Conservation (phyloP, 2,329 filamentous ascomycete species). For the Aspergillus sp. region DNA sequence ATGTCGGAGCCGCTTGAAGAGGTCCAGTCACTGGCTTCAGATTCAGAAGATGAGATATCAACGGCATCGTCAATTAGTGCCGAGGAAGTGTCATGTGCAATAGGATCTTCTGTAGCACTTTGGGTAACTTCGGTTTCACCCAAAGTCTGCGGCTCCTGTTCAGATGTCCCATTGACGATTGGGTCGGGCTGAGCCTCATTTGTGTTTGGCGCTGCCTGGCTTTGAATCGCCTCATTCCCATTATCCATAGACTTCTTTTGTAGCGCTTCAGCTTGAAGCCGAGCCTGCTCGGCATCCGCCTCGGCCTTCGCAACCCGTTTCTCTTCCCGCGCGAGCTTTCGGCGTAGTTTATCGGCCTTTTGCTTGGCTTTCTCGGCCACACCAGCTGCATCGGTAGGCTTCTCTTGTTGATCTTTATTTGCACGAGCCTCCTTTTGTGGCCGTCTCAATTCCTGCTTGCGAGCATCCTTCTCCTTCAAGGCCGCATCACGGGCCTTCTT, state of each 20-base stretch:
- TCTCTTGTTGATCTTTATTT: slow-evolving; percentile 19
- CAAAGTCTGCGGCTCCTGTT: no score
- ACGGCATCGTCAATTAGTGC: slow-evolving; percentile 2
- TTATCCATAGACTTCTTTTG: slow-evolving; percentile 18
- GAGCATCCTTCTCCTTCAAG: slow-evolving; percentile 36
- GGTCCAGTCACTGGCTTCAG: slow-evolving; percentile 31
- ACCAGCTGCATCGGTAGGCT: slow-evolving; percentile 22
- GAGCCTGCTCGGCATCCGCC: slow-evolving; percentile 36
- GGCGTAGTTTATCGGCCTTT: slow-evolving; percentile 38
- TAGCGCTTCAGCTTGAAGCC: slow-evolving; percentile 28
- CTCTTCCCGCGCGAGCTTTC: slow-evolving; percentile 63
- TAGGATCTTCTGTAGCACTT: not conserved
- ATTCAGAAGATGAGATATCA: slow-evolving; percentile 9
- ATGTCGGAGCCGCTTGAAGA: slow-evolving; percentile 23
- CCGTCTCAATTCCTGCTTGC: slow-evolving; percentile 29
- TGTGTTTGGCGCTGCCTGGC: not conserved
- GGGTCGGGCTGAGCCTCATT: not conserved
- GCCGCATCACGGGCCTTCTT: slow-evolving; percentile 41
- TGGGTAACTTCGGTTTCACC: not conserved
- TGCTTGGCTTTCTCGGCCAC: slow-evolving; percentile 32
- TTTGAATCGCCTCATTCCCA: not conserved
- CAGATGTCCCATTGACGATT: not conserved
- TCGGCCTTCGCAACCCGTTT: slow-evolving; percentile 41
- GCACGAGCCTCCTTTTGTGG: slow-evolving; percentile 26
- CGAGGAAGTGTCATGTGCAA: not conserved